Evolutionary conservation across 2,329 filamentous ascomycete genomes (phyloP).

Genomic region (Cercospora nicotianae): DNA sequence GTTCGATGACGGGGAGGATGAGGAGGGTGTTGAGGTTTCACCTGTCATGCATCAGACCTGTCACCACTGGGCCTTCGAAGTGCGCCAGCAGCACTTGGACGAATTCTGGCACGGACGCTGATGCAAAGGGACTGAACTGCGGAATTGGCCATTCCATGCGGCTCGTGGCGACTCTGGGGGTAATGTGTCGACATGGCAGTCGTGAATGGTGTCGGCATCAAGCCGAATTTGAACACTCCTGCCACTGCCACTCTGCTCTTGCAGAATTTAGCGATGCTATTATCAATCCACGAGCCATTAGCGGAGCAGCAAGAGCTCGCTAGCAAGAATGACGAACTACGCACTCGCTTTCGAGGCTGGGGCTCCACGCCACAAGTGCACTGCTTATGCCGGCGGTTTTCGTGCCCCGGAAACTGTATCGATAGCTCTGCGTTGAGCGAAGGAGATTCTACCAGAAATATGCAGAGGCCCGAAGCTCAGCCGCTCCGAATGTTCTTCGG

Average conservation of each 20-base stretch:
- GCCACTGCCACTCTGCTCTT: not conserved
- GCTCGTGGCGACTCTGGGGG: not conserved
- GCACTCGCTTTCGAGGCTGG: not conserved
- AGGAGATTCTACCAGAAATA: not conserved
- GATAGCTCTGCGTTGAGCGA: not conserved
- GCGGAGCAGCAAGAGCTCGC: not conserved
- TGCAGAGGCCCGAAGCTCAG: not conserved
- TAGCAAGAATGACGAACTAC: not conserved
- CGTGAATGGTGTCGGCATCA: not conserved
- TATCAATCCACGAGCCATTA: not conserved
- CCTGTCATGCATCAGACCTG: conserved; percentile 59
- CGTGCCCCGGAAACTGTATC: not conserved
- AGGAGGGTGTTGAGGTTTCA: conserved; percentile 49
- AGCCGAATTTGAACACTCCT: not conserved
- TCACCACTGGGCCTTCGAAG: conserved; percentile 58
- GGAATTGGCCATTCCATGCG: not conserved
- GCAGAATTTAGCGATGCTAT: not conserved
- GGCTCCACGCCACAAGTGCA: not conserved
- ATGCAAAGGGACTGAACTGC: not conserved
- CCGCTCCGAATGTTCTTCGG: not conserved
- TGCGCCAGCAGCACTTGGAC: conserved; percentile 53
- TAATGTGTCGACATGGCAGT: not conserved
- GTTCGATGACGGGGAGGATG: conserved; percentile 47
- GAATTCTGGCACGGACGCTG: conserved; percentile 44
- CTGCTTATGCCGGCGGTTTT: not conserved